Base-by-base conservation (phyloP, 768 basidiomycete genomes). In the Rhodosporidiobolus odoratus region DNA sequence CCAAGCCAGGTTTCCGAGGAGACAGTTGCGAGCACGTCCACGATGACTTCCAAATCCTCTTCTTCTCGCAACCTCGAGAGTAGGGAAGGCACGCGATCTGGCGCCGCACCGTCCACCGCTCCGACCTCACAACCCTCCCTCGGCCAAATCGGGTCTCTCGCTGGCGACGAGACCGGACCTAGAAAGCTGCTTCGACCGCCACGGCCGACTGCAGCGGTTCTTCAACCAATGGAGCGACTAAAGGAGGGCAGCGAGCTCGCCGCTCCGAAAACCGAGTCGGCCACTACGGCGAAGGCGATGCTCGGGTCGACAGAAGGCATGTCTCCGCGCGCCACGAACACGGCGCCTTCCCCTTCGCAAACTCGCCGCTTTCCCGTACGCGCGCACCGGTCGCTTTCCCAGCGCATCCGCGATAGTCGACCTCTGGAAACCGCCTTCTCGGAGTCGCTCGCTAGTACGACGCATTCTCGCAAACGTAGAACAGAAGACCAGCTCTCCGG, bases 211-310 rank as follows among this genome's bases (percentile, higher is more conserved):
- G 58, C 65, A 1, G 65, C 65, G 8, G 65, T 66, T 15, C 40
- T 66, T 6, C 65, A 66, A 30, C 58, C 58, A 16, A 66, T 66
- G 65, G 58, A 60, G 34, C 65, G 65, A 1, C 58, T 66, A n/a
- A 27, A 30, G 5, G 27, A 12, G 10, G 13, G 9, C 6, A 6
- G 32, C 30, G 53, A 34, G 27, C 32, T 9, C 15, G 53, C 21
- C 16, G 16, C 50, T 8, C 15, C 50, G 34, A n/a, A 15, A 34
- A 19, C 32, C 57, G 41, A n/a, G 8, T 17, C 47, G 45, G 23
- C 21, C 45, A 17, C 45, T 32, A 15, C 61, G 35, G n/a, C 48
- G 48, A 50, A 10, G 12, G 12, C 12, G 8, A 10, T 13, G 12
- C 48, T 50, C 23, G 15, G 48, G 9, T n/a, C 23, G 12, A 12